A percentile compares a stretch with the other conserved stretches of the same genome.
phyloP scores from a whole-genome alignment of 2,329 filamentous ascomycete species.

The Metarhizium anisopliae region DNA sequence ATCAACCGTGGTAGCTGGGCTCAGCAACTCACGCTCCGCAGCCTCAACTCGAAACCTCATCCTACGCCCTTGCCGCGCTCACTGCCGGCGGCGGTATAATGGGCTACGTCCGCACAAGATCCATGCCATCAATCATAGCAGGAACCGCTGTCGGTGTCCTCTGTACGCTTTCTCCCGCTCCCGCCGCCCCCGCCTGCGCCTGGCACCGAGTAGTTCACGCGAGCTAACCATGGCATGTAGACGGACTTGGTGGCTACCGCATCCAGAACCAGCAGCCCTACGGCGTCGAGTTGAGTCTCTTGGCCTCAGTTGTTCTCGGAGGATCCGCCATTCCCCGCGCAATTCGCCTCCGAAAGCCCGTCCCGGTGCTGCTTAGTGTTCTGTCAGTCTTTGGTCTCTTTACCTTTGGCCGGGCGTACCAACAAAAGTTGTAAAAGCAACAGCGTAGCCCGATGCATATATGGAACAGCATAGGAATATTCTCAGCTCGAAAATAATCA shows the following conservation, averaged over 20 bases:
- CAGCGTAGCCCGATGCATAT: neutral
- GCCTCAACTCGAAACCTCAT: conserved; percentile 41
- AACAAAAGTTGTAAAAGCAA: conserved; percentile 26
- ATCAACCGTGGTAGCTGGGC: neutral
- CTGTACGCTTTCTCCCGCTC: conserved; percentile 33
- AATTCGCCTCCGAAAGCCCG: conserved; percentile 72
- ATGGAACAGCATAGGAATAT: neutral
- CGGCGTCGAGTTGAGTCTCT: conserved; percentile 78
- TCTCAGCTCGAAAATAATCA: too few relatives aligned
- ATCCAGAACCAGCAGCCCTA: conserved; percentile 68
- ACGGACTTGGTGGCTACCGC: conserved; percentile 74
- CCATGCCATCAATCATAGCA: conserved; percentile 76
- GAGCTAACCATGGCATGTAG: conserved; percentile 22
- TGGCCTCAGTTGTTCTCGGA: conserved; percentile 78
- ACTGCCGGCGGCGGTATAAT: conserved; percentile 82
- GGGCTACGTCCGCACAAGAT: conserved; percentile 78
- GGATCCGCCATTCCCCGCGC: conserved; percentile 81
- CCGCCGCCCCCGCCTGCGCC: neutral
- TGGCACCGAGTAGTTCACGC: neutral
- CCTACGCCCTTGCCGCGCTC: conserved; percentile 69
- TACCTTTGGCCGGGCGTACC: conserved; percentile 67
- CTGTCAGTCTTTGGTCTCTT: conserved; percentile 71
- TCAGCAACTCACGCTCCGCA: neutral
- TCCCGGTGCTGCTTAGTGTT: conserved; percentile 71
- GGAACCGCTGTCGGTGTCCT: conserved; percentile 70